Conservation (phyloP, 129 eudicot species). For the Ambrosia trifida region DNA sequence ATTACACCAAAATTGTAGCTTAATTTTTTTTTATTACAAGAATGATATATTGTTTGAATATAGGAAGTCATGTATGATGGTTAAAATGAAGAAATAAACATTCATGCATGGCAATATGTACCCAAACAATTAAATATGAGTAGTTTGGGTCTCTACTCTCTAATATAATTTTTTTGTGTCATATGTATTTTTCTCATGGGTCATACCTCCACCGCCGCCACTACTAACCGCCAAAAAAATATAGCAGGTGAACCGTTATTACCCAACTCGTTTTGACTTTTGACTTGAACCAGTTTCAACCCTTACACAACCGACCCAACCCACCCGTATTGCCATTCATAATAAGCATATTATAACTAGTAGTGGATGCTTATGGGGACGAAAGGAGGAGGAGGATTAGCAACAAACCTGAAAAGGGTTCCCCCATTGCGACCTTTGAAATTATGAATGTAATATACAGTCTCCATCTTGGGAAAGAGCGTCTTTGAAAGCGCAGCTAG, state of each 20-base stretch:
- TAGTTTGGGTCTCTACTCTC: too few relatives aligned
- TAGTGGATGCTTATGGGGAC: slow-evolving; percentile 2
- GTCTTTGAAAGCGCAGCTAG: slow-evolving; percentile 71
- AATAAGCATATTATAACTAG: background rate
- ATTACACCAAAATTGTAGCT: too few relatives aligned
- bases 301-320: background rate
- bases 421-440: slow-evolving; percentile 93
- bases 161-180: too few relatives aligned
- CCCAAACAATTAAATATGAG: too few relatives aligned
- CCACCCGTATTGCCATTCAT: background rate
- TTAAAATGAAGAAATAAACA: background rate
- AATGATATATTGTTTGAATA: slow-evolving; percentile 6
- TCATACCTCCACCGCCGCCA: too few relatives aligned
- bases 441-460: slow-evolving; percentile 93
- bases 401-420: slow-evolving; percentile 77
- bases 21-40: background rate
- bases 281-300: background rate
- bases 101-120: background rate
- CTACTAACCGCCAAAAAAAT: too few relatives aligned
- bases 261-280: background rate
- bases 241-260: too few relatives aligned
- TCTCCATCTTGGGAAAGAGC: slow-evolving; percentile 84
- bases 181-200: too few relatives aligned
- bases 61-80: background rate
- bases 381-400: slow-evolving; percentile 8